Evolutionary conservation across 306 rosid species (phyloP), one percentile per base, ranked within the genome.

Genomic region (Neltuma alba): DNA sequence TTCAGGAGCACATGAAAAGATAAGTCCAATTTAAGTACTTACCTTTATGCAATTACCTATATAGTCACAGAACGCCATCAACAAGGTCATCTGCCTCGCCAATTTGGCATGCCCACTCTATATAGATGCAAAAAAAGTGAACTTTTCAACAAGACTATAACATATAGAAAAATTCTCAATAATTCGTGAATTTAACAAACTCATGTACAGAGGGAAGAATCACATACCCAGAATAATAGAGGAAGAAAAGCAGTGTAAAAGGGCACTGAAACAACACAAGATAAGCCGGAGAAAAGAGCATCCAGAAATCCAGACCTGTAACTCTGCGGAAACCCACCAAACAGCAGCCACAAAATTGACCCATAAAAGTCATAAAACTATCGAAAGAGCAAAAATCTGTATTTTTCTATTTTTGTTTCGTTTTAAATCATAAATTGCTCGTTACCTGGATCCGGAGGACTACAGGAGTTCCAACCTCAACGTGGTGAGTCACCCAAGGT

Each of bases 61-160:
- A 82, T 89, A 96, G 89, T 96, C 99, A 83, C 98, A 96, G 78
- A 90, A 89, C 60, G 98, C 99, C 91, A 96, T 96, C 93, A 96
- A 82, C 75, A 96, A 84, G 73, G 99, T 96, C 93, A 96, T 91
- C 88, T 96, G 98, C 77, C 99, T 87, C 11, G 99, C 99, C 91
- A 96, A 87, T 91, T 89, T 87, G 45, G 94, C 94, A 91, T 96
- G 99, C 27, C 99, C 99, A 85, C 90, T 96, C 99, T 96, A 85
- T 11, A 79, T 14, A 78, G 58, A 72, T 57, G 52, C 21, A 64
- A 52, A 77, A n/a, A 77, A 77, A 8, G 38, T 68, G 21, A 62
- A 78, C 3, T 65, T 60, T 30, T 25, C 36, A 47, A 40, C 70
- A 78, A 40, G 60, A 33, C 5, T 50, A 13, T 21, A 1, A 0